Evolutionary conservation across 2,329 filamentous ascomycete species (phyloP).

Genomic region (Akanthomyces uredinophilus): DNA sequence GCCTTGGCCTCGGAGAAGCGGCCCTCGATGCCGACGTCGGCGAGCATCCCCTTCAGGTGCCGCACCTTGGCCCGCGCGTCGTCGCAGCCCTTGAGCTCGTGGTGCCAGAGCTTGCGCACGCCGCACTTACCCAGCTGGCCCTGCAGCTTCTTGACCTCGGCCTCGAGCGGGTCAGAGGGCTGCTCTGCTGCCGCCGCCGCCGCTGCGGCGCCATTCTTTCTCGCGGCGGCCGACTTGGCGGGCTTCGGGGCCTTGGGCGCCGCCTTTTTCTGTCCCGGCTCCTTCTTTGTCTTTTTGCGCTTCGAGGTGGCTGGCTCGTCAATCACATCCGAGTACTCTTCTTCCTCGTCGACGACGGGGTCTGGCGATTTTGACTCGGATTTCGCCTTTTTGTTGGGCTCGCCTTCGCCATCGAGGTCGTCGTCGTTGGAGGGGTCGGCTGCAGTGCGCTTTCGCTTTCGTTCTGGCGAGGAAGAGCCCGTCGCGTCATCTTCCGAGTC

Average conservation of each 20-base stretch:
- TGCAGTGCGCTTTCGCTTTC: slow-evolving; percentile 16
- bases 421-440: slow-evolving; percentile 18
- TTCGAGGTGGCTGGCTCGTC: slow-evolving; percentile 64
- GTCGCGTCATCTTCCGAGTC: slow-evolving; percentile 17
- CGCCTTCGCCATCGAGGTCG: slow-evolving; percentile 15
- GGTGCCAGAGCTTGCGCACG: slow-evolving; percentile 84
- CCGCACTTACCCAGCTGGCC: slow-evolving; percentile 84
- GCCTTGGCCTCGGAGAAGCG: slow-evolving; percentile 83
- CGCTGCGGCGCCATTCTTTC: slow-evolving; percentile 32
- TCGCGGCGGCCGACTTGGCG: slow-evolving; percentile 33
- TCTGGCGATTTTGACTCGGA: slow-evolving; percentile 13
- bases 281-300: slow-evolving; percentile 45
- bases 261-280: slow-evolving; percentile 19
- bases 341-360: slow-evolving; percentile 28
- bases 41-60: slow-evolving; percentile 73
- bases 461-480: slow-evolving; percentile 1
- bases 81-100: slow-evolving; percentile 72
- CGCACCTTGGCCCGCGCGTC: slow-evolving; percentile 74
- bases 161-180: slow-evolving; percentile 57
- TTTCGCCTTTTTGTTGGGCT: slow-evolving; percentile 9
- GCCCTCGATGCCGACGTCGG: slow-evolving; percentile 80
- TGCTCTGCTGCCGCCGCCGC: no score
- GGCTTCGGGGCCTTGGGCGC: slow-evolving; percentile 22
- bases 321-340: slow-evolving; percentile 52
- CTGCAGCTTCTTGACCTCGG: slow-evolving; percentile 84